Evolutionary conservation across 2,329 filamentous ascomycete species (phyloP).

Genomic region (Didymella keratinophila): DNA sequence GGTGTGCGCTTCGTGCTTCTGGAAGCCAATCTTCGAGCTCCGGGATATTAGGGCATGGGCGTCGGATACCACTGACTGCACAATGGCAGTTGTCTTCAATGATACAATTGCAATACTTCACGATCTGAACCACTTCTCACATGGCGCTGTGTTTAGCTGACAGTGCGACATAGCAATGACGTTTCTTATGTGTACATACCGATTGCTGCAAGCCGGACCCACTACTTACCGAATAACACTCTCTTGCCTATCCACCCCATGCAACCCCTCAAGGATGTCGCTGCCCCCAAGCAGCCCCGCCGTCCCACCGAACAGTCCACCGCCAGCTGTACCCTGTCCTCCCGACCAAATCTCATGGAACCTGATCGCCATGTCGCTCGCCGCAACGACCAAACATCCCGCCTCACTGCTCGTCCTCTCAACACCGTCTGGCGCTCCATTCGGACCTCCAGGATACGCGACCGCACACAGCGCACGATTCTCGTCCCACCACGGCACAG

Average conservation of each 20-base stretch:
- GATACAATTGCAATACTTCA: slow-evolving; percentile 50
- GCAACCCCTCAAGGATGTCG: slow-evolving; percentile 81
- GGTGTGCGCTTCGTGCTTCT: slow-evolving; percentile 45
- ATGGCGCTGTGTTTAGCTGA: neutral
- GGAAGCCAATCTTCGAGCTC: slow-evolving; percentile 38
- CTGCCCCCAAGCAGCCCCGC: slow-evolving; percentile 74
- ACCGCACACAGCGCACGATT: slow-evolving; percentile 88
- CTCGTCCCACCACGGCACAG: slow-evolving; percentile 82
- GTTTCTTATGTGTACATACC: neutral
- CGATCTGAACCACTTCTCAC: slow-evolving; percentile 20
- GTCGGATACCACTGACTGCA: slow-evolving; percentile 49
- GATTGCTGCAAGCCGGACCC: neutral
- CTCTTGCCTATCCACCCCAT: slow-evolving; percentile 78
- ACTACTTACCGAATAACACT: slow-evolving; percentile 49
- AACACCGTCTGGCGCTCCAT: slow-evolving; percentile 26
- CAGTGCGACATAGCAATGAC: slow-evolving; percentile 2
- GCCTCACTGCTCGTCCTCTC: slow-evolving; percentile 62
- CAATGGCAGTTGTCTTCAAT: slow-evolving; percentile 46
- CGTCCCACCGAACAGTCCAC: slow-evolving; percentile 55
- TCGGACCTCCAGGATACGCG: slow-evolving; percentile 74
- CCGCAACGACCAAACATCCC: slow-evolving; percentile 88
- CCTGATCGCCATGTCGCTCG: slow-evolving; percentile 90
- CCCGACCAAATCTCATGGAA: slow-evolving; percentile 95
- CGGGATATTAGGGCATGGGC: slow-evolving; percentile 46
- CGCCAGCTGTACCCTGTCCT: slow-evolving; percentile 55